phyloP scores from a whole-genome alignment of 257 asterid species.

The Linaria vulgaris region DNA sequence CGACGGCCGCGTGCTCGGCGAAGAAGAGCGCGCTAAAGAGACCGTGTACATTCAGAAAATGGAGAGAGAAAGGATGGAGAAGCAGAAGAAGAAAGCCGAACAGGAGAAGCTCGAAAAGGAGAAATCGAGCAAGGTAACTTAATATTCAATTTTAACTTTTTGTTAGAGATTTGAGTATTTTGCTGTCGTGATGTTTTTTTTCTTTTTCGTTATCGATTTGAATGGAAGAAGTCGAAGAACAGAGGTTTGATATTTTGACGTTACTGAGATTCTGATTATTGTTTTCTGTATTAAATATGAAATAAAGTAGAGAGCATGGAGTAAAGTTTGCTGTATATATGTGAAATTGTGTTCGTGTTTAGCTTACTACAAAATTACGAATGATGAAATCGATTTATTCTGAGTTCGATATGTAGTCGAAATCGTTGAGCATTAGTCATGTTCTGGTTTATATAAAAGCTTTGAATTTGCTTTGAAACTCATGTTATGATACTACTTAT shows the following conservation, averaged over 20 bases:
- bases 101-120: slow-evolving; percentile 61
- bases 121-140: slow-evolving; percentile 55
- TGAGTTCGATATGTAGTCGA: no score
- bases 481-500: background rate
- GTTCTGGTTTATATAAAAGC: background rate
- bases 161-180: background rate
- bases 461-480: background rate
- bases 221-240: background rate
- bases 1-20: slow-evolving; percentile 72
- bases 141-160: background rate
- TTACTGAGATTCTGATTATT: no score
- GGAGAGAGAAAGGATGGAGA: slow-evolving; percentile 83
- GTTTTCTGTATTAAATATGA: no score
- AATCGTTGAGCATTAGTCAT: background rate
- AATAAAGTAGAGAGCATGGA: no score
- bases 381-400: background rate
- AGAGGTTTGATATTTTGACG: no score
- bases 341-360: background rate
- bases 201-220: background rate
- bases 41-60: slow-evolving; percentile 73
- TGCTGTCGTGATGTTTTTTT: background rate
- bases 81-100: slow-evolving; percentile 58
- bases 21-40: slow-evolving; percentile 90
- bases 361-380: background rate
- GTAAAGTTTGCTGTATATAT: no score